These are phyloP conservation scores for Pholiota conissans DNA, from an alignment of 768 basidiomycete genomes.

Conservation along the genomic window DNA sequence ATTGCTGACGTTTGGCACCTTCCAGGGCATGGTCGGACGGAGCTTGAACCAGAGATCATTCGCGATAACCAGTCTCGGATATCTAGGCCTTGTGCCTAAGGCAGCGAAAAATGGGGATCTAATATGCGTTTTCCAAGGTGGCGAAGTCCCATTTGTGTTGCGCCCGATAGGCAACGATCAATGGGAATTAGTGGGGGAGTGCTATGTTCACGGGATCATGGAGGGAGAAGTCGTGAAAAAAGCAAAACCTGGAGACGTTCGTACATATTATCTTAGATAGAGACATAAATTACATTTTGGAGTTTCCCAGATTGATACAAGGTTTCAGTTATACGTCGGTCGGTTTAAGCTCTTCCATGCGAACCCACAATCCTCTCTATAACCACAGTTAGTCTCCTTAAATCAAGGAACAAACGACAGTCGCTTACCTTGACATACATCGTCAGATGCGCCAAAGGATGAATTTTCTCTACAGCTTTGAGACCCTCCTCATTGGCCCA, in stretches of 20 bases:
- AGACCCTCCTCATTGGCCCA: constrained; percentile 25
- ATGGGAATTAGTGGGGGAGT: constrained; percentile 8
- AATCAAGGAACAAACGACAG: too few species aligned
- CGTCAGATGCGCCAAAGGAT: constrained; percentile 40
- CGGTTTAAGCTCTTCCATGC: constrained; percentile 6
- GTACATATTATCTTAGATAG: neutral
- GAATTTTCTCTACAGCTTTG: constrained; percentile 40
- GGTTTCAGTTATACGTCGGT: too few species aligned
- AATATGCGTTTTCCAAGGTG: constrained; percentile 7
- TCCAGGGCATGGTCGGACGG: neutral
- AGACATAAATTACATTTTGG: too few species aligned
- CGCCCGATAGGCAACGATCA: neutral
- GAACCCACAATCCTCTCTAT: constrained; percentile 2
- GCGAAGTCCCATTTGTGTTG: constrained; percentile 6
- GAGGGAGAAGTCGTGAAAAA: constrained; percentile 2
- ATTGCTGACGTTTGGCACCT: neutral
- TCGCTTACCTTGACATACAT: constrained; percentile 39
- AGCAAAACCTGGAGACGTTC: neutral
- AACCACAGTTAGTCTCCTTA: neutral
- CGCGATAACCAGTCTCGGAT: constrained; percentile 1
- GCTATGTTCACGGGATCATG: constrained; percentile 12
- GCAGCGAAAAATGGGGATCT: neutral
- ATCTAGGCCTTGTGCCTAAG: constrained; percentile 1
- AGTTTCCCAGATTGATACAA: too few species aligned
- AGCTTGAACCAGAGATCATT: neutral